Base-by-base conservation (phyloP, 73 alveolate species). In the Paramecium sexaurelia region DNA sequence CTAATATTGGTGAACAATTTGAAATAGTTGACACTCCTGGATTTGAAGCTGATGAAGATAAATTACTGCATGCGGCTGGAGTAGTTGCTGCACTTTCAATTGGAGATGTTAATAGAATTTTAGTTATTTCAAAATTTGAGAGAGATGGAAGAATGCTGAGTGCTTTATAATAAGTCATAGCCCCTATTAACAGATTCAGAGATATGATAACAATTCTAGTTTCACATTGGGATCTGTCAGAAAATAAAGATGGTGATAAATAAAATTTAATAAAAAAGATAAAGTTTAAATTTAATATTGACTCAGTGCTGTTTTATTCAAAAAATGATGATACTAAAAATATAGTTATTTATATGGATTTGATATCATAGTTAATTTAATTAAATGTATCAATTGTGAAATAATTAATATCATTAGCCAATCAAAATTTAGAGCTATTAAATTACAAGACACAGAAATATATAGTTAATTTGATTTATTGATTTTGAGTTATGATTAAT, bases 41-140 rank as follows among this genome's bases (percentile, higher is more conserved):
- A 0, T 73, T 33, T 36, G 87, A 39, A 36, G 9, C 87, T 36
- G 39, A 26, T 26, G 43, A 29, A 4, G 43, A 61, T 10, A 73
- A 39, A 73, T 2, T 86, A 40, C 19, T 26, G 7, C 93, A 86
- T 86, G 87, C 87, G 11, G 56, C 71, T 7, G 56, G 75, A 37
- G 45, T 86, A 11, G 20, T 32, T 41, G 66, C 93, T 17, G 93
- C 87, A 37, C 68, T 85, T 27, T 17, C 39, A 26, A 85, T 55
- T 6, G 67, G 69, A n/a, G 75, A 85, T 47, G 36, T 84, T 43
- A 47, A 84, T 41, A 84, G 92, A 84, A 84, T 84, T 26, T 19
- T 84, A 15, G 20, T 84, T 9, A 11, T 51, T 29, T 36, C 51
- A 13, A 84, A 51, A 84, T 39, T 39, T 84, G 92, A 84, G 1